Conservation (phyloP, 2,329 filamentous ascomycete species). For the Plenodomus tracheiphilus region DNA sequence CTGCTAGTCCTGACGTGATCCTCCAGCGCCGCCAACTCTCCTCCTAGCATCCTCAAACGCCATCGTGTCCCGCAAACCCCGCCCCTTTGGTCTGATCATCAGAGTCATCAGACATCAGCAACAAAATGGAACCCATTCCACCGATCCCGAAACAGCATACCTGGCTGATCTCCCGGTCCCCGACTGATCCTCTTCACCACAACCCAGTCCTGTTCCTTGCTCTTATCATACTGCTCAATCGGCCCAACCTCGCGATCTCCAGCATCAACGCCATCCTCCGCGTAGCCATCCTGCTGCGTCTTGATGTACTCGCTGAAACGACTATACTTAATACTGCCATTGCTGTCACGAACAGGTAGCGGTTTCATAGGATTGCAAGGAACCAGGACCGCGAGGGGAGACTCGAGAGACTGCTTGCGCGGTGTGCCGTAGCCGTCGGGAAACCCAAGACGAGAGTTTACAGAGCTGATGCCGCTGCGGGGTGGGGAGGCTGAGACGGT, state of each 20-base stretch:
- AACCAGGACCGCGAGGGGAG: constrained; percentile 16
- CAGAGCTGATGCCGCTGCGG: constrained; percentile 8
- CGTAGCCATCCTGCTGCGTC: constrained; percentile 3
- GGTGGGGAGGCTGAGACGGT: constrained; percentile 8
- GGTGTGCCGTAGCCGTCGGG: constrained; percentile 12
- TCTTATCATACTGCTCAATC: constrained; percentile 15
- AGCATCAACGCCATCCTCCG: constrained; percentile 11
- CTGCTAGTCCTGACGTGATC: too few relatives aligned
- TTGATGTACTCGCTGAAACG: constrained; percentile 20
- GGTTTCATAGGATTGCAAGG: constrained; percentile 3
- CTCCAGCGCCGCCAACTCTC: too few relatives aligned
- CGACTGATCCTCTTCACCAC: constrained; percentile 18
- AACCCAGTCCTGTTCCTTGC: constrained; percentile 20
- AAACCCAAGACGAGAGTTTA: constrained; percentile 14
- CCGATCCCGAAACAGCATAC: constrained; percentile 21
- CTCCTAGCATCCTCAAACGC: too few relatives aligned
- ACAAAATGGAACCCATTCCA: constrained; percentile 20
- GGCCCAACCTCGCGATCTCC: constrained; percentile 14
- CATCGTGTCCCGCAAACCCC: too few relatives aligned
- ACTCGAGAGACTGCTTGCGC: constrained; percentile 6
- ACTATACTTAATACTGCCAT: constrained; percentile 8
- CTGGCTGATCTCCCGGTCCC: constrained; percentile 7
- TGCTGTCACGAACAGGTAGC: constrained; percentile 15
- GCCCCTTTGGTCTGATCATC: too few relatives aligned
- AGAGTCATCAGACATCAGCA: constrained; percentile 16